Conservation (phyloP, 2,329 filamentous ascomycete genomes). For the Sclerotinia borealis region DNA sequence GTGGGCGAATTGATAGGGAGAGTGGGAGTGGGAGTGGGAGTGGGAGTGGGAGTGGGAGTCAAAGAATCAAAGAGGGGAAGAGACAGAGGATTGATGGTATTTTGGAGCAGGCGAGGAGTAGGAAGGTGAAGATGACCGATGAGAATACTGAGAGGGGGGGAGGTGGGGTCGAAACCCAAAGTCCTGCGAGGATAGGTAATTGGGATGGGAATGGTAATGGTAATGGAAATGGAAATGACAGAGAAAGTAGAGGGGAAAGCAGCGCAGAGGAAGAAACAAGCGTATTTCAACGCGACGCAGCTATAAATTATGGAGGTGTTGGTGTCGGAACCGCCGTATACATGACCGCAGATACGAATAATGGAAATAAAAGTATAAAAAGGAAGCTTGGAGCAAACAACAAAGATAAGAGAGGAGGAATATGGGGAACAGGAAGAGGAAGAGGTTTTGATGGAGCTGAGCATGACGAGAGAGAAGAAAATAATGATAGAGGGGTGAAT, state of each 20-base stretch:
- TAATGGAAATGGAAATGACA: not conserved
- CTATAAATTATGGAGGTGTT: conserved; percentile 1
- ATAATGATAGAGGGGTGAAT: not conserved
- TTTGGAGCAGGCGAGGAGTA: conserved; percentile 22
- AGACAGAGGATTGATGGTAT: conserved; percentile 23
- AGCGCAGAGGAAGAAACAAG: conserved; percentile 36
- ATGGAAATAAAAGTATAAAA: not conserved
- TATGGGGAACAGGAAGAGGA: not conserved
- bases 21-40: not conserved
- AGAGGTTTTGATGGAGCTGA: not conserved
- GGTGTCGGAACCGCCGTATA: not conserved
- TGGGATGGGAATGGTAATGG: conserved; percentile 3
- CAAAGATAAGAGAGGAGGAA: not conserved
- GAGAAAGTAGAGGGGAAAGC: conserved; percentile 18
- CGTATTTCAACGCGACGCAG: conserved; percentile 29
- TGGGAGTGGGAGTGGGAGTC: not conserved
- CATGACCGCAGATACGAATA: not conserved
- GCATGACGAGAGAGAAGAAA: not conserved
- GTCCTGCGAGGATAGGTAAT: not conserved
- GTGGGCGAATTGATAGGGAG: not conserved
- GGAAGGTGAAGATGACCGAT: conserved; percentile 17
- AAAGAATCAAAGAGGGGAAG: not conserved
- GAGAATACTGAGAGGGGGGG: not conserved
- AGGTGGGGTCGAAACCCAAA: not conserved
- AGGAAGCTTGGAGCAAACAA: not conserved